Evolutionary conservation across 805 yeast species (phyloP).

Genomic region (Debaryomyces tyrocola): DNA sequence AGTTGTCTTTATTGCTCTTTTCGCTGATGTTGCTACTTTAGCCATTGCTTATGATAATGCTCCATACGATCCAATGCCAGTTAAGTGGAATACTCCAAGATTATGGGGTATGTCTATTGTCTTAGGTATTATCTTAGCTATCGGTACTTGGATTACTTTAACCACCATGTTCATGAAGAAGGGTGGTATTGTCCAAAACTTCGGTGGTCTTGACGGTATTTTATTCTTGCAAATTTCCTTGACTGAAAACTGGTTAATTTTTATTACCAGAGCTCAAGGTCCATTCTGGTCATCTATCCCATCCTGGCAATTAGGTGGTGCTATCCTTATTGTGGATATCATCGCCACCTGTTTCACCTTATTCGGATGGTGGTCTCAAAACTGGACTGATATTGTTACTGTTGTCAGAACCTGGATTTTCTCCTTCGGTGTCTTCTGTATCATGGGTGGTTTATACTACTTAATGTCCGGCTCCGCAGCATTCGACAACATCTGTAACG

Average conservation of each 20-base stretch:
- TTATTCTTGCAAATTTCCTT: slow-evolving; percentile 90
- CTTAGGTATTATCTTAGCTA: slow-evolving; percentile 81
- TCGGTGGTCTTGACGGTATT: slow-evolving; percentile 92
- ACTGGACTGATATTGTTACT: slow-evolving; percentile 94
- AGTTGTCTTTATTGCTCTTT: slow-evolving; percentile 94
- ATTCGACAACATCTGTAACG: slow-evolving; percentile 83
- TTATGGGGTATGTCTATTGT: slow-evolving; percentile 95
- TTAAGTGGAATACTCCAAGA: slow-evolving; percentile 95
- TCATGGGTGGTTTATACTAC: slow-evolving; percentile 95
- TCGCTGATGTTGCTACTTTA: slow-evolving; percentile 95
- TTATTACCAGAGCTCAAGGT: slow-evolving; percentile 95
- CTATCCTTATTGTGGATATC: slow-evolving; percentile 86
- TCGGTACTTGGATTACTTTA: slow-evolving; percentile 93
- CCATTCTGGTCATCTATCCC: slow-evolving; percentile 97
- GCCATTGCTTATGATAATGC: slow-evolving; percentile 98
- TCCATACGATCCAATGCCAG: slow-evolving; percentile 90
- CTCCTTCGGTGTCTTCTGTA: slow-evolving; percentile 97
- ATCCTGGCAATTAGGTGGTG: slow-evolving; percentile 96
- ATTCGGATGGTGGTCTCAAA: slow-evolving; percentile 98
- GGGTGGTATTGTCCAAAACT: slow-evolving; percentile 96
- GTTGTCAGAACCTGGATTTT: slow-evolving; percentile 93
- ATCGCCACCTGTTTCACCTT: slow-evolving; percentile 88
- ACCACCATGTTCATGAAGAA: slow-evolving; percentile 88
- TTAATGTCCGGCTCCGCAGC: slow-evolving; percentile 79
- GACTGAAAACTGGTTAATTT: slow-evolving; percentile 97